Evolutionary conservation across 2,329 filamentous ascomycete species (phyloP), one percentile per base, ranked within the genome.

Genomic region (Aureobasidium sp.): DNA sequence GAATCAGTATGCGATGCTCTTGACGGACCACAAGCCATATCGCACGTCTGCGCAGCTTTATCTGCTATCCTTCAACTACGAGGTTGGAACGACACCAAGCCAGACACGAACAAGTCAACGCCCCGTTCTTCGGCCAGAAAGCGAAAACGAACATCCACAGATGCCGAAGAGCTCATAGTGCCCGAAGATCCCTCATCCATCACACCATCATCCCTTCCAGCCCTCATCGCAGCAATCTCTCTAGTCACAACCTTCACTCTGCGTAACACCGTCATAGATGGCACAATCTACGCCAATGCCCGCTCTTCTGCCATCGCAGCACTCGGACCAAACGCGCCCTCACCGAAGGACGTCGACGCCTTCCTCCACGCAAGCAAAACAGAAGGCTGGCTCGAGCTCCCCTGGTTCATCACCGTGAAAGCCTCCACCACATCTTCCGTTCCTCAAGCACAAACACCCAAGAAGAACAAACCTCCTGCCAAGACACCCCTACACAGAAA

Each of bases 1-100:
- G 84, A 87, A 0, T 81, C 84, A 0, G 82, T 89, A 5, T 70
- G 69, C 53, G 66, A 66, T 51, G 63, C 62, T 25, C 66, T 63
- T 5, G 62, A 49, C 5, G 59, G 55, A 15, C 63, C 65, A 2
- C 62, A 63, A 42, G 67, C 67, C 11, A 65, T 47, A 34, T 64
- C 65, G 7, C 68, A 70, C 53, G 62, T 70, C 15, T 53, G 63
- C 20, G 66, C 66, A 25, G 69, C 68, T 12, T 51, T 64, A 3
- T 56, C 31, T 25, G 62, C 66, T 25, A 67, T 66, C 20, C 59
- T 66, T n/a, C 56, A 20, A 22, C 49, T 61, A 11, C 59, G 64
- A 31, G 49, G 51, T 11, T 51, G 44, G 39, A 56, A 62, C 1
- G 42, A 56, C 2, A 29, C 15, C 9, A 25, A 20, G 11, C 17